Percentiles rank a stretch among this genome's conserved stretches.
Conservation (phyloP, 2,329 filamentous ascomycete species). For the Diaporthe vexans region DNA sequence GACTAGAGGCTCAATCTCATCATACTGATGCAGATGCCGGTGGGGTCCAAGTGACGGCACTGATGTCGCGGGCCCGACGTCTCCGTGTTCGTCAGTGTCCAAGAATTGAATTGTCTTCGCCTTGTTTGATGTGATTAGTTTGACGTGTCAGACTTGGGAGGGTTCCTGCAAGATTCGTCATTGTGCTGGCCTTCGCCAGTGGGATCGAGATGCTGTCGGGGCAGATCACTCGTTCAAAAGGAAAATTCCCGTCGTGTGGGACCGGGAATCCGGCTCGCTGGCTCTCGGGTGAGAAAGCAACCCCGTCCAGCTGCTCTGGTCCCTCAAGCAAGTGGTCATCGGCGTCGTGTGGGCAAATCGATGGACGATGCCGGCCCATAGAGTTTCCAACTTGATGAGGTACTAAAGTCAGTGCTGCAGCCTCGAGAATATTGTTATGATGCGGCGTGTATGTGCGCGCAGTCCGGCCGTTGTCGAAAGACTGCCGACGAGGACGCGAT, state of each 20-base stretch:
- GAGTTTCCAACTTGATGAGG: no score
- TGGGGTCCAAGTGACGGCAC: background rate
- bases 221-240: background rate
- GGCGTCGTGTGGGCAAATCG: background rate
- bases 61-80: background rate
- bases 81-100: background rate
- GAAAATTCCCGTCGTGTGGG: background rate
- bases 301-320: background rate
- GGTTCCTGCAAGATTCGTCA: background rate
- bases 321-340: background rate
- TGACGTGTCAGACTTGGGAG: background rate
- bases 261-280: background rate
- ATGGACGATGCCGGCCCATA: background rate
- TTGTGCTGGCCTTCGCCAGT: background rate
- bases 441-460: background rate
- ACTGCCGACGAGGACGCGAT: conserved; percentile 3
- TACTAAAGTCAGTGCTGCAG: background rate
- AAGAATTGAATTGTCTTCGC: background rate
- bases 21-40: background rate
- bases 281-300: background rate
- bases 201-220: conserved; percentile 21
- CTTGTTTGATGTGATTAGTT: background rate
- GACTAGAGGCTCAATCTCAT: background rate
- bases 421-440: background rate
- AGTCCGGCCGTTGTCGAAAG: background rate